These are phyloP conservation scores for Hericium erinaceus DNA, from an alignment of 768 basidiomycete species.

Conservation along the genomic window DNA sequence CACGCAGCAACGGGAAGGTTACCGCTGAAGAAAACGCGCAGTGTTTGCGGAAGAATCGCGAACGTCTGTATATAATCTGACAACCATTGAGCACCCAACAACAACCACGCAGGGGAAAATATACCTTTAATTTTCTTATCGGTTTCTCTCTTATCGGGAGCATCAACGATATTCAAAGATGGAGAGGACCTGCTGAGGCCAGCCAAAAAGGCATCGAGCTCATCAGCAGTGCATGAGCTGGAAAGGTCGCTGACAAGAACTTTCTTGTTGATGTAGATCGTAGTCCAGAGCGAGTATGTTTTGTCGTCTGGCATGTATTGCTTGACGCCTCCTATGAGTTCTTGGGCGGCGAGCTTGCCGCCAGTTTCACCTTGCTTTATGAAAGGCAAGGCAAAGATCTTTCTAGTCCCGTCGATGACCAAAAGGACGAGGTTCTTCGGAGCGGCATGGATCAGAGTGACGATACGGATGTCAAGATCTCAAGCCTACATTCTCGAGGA, in stretches of 20 bases:
- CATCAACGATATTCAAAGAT: neutral
- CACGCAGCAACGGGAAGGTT: conserved; percentile 10
- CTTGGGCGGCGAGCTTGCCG: neutral
- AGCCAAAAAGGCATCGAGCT: conserved; percentile 52
- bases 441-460: neutral
- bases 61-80: conserved; percentile 66
- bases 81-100: neutral
- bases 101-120: neutral
- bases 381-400: neutral
- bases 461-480: neutral
- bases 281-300: neutral
- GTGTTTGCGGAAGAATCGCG: conserved; percentile 63
- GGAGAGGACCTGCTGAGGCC: conserved; percentile 64
- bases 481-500: neutral
- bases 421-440: neutral
- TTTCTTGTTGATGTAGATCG: neutral
- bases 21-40: conserved; percentile 69
- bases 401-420: neutral
- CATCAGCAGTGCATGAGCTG: conserved; percentile 51
- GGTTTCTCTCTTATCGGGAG: neutral
- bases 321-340: neutral
- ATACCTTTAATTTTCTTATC: neutral
- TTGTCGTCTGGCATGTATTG: neutral
- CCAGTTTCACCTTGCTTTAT: neutral
- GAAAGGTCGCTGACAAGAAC: conserved; percentile 11